phyloP scores from a whole-genome alignment of 2,329 filamentous ascomycete species.

The Fusarium aywerte region DNA sequence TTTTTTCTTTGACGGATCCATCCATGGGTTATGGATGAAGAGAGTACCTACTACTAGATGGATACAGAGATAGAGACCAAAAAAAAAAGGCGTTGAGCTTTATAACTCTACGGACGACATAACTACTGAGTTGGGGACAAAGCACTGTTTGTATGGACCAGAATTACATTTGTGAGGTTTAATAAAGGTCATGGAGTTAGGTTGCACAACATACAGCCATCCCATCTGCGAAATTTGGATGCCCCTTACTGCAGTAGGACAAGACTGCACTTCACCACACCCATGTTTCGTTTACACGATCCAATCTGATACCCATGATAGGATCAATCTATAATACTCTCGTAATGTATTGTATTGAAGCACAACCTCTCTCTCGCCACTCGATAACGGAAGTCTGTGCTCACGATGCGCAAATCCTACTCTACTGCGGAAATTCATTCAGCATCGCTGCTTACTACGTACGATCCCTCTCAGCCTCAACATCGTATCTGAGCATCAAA shows the following conservation, averaged over 20 bases:
- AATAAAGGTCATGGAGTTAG: not conserved
- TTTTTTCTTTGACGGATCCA: constrained; percentile 30
- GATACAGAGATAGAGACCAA: not conserved
- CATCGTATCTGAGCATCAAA: constrained; percentile 18
- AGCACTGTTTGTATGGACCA: not conserved
- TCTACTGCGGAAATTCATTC: not conserved
- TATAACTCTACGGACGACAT: constrained; percentile 12
- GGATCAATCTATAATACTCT: constrained; percentile 19
- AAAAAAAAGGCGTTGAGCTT: constrained; percentile 8
- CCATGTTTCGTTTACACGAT: constrained; percentile 23
- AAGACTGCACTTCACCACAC: constrained; percentile 2
- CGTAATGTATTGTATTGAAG: not conserved
- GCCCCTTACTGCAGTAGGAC: constrained; percentile 15
- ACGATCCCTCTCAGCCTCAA: constrained; percentile 18
- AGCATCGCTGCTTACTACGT: not conserved
- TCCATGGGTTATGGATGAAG: constrained; percentile 13
- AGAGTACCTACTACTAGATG: not conserved
- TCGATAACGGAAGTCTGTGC: constrained; percentile 19
- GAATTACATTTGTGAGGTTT: not conserved
- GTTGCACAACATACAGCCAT: constrained; percentile 16
- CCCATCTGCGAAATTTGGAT: constrained; percentile 3
- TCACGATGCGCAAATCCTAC: not conserved
- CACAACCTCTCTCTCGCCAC: constrained; percentile 1
- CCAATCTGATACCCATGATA: constrained; percentile 28
- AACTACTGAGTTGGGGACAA: not conserved